Base-by-base conservation (phyloP, 495 filamentous ascomycete genomes). In the Cudoniella acicularis region DNA sequence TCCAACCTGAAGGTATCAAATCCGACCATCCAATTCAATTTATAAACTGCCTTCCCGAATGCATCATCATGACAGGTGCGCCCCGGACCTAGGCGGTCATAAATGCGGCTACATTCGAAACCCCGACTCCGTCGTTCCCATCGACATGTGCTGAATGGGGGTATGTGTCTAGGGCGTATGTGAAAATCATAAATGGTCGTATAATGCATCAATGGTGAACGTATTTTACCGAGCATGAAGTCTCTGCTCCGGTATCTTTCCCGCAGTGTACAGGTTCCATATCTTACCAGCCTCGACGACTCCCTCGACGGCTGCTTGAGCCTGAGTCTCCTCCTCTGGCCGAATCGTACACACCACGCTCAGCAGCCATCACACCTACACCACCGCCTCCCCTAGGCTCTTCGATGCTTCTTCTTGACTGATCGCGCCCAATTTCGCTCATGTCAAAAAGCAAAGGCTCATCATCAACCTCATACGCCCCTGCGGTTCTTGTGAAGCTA, bases 381-480 rank as follows among this genome's bases (percentile, higher is more conserved):
- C 73, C 75, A 20, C 75, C 78, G 18, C 78, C 74, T 23, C 79
- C 79, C 53, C 83, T 65, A 17, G 75, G 79, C 65, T 91, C 89
- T 64, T 92, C 90, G 17, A 91, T 71, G 62, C 90, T 92, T 54
- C 88, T 79, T 51, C 89, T 81, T 13, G 82, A 84, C 18, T 78
- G 76, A 23, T 82, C 73, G 50, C 65, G 55, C 17, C 83, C 87
- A 59, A 94, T 83, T 65, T 96, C 91, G 56, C 88, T 92, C 88
- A 96, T 92, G 42, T 88, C 87, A 66, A 96, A 96, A 17, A 95
- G 72, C 10, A 96, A 72, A 23, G 87, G 87, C 70, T 96, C 91
- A 17, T 92, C 91, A 54, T 95, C 91, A 46, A 70, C 64, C 1
- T 79, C 80, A 49, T 76, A 75, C 9, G 57, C 13, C n/a, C 64